These are phyloP conservation scores for Arthrocladium fulminans DNA, from an alignment of 2,329 filamentous ascomycete genomes.

Conservation along the genomic window DNA sequence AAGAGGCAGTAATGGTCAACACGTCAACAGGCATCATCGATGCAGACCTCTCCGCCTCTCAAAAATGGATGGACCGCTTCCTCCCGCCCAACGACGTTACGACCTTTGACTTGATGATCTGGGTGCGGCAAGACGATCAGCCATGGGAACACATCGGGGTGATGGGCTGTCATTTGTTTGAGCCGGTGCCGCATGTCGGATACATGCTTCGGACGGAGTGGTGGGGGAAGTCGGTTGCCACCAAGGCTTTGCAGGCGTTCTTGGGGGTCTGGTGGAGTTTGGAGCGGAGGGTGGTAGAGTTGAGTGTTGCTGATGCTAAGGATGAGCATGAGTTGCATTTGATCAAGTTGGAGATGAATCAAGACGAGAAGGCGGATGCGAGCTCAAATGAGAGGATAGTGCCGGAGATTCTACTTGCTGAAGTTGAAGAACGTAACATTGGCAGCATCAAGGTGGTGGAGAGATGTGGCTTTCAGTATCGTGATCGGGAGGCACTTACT, in stretches of 20 bases:
- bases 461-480: conserved; percentile 9
- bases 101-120: conserved; percentile 2
- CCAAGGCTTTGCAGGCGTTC: conserved; percentile 4
- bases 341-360: neutral
- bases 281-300: conserved; percentile 1
- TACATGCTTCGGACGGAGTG: conserved; percentile 9
- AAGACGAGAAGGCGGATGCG: neutral
- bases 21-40: neutral
- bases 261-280: conserved; percentile 5
- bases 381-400: neutral
- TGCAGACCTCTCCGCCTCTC: neutral
- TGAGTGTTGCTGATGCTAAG: neutral
- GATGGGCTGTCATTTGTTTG: conserved; percentile 1
- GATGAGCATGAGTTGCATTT: conserved; percentile 6
- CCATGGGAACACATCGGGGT: conserved; percentile 4
- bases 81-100: conserved; percentile 1
- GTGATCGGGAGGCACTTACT: neutral
- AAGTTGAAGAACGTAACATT: conserved; percentile 3
- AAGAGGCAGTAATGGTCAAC: conserved; percentile 7
- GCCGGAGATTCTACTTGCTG: conserved; percentile 7
- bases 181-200: conserved; percentile 1
- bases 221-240: conserved; percentile 7
- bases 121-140: conserved; percentile 3
- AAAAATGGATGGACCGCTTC: conserved; percentile 8
- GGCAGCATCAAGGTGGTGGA: conserved; percentile 2